Conservation (phyloP, 2,329 filamentous ascomycete species). For the Aspergillus fumigatus region DNA sequence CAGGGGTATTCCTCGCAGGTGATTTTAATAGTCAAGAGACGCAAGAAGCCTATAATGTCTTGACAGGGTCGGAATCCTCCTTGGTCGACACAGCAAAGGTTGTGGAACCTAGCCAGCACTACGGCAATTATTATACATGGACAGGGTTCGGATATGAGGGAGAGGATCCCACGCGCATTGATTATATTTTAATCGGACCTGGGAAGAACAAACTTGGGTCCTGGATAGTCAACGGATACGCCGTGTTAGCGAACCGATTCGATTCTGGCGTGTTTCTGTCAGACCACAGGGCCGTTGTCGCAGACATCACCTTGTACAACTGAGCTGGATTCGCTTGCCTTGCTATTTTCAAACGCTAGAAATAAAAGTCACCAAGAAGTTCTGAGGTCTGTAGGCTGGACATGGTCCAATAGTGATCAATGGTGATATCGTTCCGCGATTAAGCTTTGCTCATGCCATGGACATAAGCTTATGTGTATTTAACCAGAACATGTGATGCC, state of each 20-base stretch:
- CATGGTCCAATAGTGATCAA: background rate
- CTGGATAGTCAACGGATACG: slow-evolving; percentile 47
- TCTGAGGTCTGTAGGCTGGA: background rate
- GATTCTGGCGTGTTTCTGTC: slow-evolving; percentile 53
- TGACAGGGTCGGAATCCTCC: slow-evolving; percentile 38
- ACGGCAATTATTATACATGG: slow-evolving; percentile 51
- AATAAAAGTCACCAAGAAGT: background rate
- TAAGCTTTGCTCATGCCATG: background rate
- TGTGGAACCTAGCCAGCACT: slow-evolving; percentile 34
- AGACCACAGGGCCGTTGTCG: slow-evolving; percentile 55
- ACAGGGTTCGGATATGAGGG: slow-evolving; percentile 49
- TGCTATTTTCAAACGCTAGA: background rate
- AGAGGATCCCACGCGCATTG: slow-evolving; percentile 42
- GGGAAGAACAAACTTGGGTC: slow-evolving; percentile 9
- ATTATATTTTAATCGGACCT: slow-evolving; percentile 48
- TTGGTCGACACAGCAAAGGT: slow-evolving; percentile 36
- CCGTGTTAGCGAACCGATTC: slow-evolving; percentile 51
- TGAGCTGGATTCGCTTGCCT: background rate
- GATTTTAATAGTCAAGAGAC: slow-evolving; percentile 53
- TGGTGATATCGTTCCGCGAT: background rate
- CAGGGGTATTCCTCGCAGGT: slow-evolving; percentile 50
- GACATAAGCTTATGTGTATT: background rate
- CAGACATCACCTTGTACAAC: slow-evolving; percentile 38
- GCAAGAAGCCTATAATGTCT: slow-evolving; percentile 50
- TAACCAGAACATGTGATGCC: background rate